These are phyloP conservation scores for Astragalus glycyphyllos DNA, from an alignment of 306 rosid genomes.

Conservation along the genomic window DNA sequence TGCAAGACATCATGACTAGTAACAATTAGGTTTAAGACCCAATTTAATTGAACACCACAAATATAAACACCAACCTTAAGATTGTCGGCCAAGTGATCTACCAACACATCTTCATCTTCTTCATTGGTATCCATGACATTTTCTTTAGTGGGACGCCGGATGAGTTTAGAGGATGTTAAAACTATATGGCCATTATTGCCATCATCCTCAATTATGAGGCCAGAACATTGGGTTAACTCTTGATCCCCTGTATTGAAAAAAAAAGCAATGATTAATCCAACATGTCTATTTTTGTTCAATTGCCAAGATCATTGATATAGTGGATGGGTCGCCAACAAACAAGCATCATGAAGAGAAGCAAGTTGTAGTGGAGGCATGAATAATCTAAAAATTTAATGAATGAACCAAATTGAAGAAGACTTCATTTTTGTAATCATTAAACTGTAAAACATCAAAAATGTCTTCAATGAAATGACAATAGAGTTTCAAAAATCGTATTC, in stretches of 20 bases:
- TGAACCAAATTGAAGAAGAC: background rate
- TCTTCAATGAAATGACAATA: no score
- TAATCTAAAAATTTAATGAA: background rate
- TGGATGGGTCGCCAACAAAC: background rate
- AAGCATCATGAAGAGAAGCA: background rate
- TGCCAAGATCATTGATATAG: no score
- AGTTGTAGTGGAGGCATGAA: background rate
- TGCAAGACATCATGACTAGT: background rate
- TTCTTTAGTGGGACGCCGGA: background rate
- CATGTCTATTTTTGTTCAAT: background rate
- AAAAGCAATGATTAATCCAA: background rate
- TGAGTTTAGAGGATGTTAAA: constrained; percentile 15
- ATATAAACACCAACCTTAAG: background rate
- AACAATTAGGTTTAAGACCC: background rate
- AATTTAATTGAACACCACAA: background rate
- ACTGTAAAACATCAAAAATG: no score
- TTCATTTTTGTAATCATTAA: no score
- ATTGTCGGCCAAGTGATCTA: background rate
- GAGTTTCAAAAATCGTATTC: no score
- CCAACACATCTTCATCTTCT: no score
- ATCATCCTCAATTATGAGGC: constrained; percentile 10
- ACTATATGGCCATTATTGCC: background rate
- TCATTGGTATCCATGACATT: background rate
- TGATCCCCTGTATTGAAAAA: constrained; percentile 5
- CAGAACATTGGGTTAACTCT: constrained; percentile 7